Evolutionary conservation across 78 protist species (phyloP).

Genomic region (Dictyostelium brefeldianum): DNA sequence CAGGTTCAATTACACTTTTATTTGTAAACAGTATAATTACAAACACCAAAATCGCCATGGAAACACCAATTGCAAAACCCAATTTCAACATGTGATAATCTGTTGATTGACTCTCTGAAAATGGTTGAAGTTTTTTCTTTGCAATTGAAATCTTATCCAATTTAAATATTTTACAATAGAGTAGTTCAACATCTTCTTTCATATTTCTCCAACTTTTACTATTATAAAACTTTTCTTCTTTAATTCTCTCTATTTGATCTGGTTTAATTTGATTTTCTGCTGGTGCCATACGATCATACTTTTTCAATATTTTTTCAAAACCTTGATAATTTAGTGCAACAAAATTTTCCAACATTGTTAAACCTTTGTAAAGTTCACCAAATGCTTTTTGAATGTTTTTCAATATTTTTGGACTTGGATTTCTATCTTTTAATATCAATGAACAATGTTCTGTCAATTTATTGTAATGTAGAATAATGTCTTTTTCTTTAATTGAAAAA

Average conservation of each 20-base stretch:
- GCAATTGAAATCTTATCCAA: conserved; percentile 55
- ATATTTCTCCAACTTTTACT: conserved; percentile 56
- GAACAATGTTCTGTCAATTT: conserved; percentile 67
- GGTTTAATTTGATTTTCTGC: neutral
- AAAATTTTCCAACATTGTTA: conserved; percentile 72
- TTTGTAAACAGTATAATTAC: conserved; percentile 51
- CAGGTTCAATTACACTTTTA: conserved; percentile 9
- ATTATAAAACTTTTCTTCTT: conserved; percentile 19
- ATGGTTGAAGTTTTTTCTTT: conserved; percentile 33
- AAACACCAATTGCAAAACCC: conserved; percentile 59
- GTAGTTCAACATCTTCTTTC: conserved; percentile 74
- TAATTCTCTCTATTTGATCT: neutral
- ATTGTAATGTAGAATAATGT: conserved; percentile 66
- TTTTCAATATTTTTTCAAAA: conserved; percentile 47
- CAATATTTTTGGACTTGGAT: conserved; percentile 73
- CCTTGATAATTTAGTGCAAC: conserved; percentile 62
- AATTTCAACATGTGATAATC: conserved; percentile 63
- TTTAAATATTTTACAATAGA: conserved; percentile 75
- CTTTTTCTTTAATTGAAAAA: conserved; percentile 47
- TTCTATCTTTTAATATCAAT: conserved; percentile 61
- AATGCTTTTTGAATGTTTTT: conserved; percentile 70
- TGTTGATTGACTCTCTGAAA: conserved; percentile 11
- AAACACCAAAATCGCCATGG: conserved; percentile 18
- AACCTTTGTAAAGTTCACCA: conserved; percentile 57
- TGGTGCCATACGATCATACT: conserved; percentile 47